Conservation (phyloP, 2,329 filamentous ascomycete genomes). For the Xylariales sp. region DNA sequence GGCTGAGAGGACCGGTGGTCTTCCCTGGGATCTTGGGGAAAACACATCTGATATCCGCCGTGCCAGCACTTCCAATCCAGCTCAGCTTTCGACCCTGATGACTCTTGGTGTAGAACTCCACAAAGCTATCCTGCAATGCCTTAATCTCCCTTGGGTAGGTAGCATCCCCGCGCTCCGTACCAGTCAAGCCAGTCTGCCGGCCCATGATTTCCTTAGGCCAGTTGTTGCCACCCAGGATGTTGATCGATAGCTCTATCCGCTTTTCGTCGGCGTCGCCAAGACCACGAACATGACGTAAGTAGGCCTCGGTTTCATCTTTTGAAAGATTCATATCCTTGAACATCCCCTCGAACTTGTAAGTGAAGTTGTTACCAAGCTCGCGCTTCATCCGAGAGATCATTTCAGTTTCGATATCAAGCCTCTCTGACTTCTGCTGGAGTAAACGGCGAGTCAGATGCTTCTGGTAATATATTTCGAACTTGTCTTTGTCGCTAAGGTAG, state of each 20-base stretch:
- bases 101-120: constrained; percentile 81
- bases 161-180: constrained; percentile 48
- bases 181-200: constrained; percentile 42
- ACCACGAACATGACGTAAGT: constrained; percentile 61
- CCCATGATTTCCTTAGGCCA: constrained; percentile 93
- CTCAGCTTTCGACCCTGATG: constrained; percentile 85
- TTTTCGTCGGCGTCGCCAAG: constrained; percentile 50
- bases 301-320: constrained; percentile 73
- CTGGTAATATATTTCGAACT: constrained; percentile 97
- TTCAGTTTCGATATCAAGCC: constrained; percentile 87
- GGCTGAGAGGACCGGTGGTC: constrained; percentile 53
- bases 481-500: constrained; percentile 86
- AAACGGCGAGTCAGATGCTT: constrained; percentile 88
- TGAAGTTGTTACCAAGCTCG: constrained; percentile 92
- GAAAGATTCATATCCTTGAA: constrained; percentile 94
- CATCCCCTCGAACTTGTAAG: constrained; percentile 90
- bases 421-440: constrained; percentile 84
- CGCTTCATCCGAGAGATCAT: constrained; percentile 98
- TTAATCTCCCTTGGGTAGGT: constrained; percentile 73
- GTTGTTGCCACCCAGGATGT: constrained; percentile 85
- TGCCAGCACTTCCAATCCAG: constrained; percentile 71
- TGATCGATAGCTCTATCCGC: constrained; percentile 75
- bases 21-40: constrained; percentile 72
- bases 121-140: constrained; percentile 76
- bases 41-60: constrained; percentile 77